Percentiles rank a stretch among this genome's conserved stretches.
Evolutionary conservation across 768 basidiomycete species (phyloP).

Genomic region (Multifurca ochricompacta): DNA sequence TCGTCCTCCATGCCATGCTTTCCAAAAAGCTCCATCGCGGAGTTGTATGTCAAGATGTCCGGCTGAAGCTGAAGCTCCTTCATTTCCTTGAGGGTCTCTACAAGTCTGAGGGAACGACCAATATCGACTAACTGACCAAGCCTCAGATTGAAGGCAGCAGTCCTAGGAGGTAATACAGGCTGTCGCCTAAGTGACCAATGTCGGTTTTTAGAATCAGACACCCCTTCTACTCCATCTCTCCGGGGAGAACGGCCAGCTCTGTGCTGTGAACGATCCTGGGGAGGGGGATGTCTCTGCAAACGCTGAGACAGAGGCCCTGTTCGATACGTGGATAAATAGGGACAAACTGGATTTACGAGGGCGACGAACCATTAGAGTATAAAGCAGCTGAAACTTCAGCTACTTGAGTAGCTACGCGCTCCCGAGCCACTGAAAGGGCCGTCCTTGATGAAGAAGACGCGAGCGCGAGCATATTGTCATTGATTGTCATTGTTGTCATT

Average conservation of each 20-base stretch:
- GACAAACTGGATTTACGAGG: not conserved
- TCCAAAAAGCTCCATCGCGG: conserved; percentile 32
- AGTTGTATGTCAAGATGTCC: conserved; percentile 22
- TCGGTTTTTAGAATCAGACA: not conserved
- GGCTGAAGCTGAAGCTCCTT: conserved; percentile 10
- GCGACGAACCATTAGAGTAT: conserved; percentile 8
- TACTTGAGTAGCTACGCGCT: not conserved
- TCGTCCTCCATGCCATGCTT: conserved; percentile 31
- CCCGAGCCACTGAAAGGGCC: conserved; percentile 6
- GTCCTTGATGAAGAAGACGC: conserved; percentile 16
- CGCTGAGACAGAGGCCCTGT: not conserved
- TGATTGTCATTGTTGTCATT: not conserved
- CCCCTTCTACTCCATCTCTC: not conserved
- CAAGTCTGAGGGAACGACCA: not conserved
- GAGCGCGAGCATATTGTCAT: not conserved
- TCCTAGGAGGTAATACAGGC: not conserved
- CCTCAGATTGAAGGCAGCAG: conserved; percentile 6
- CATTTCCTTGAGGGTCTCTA: conserved; percentile 13
- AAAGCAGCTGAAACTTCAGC: not conserved
- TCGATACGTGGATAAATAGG: not conserved
- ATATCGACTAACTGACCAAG: conserved; percentile 7
- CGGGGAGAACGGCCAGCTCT: not conserved
- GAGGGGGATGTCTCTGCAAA: not conserved
- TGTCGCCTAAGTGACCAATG: conserved; percentile 5
- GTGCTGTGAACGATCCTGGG: conserved; percentile 2